phyloP scores from a whole-genome alignment of 192 early-diverging fungal species.

The Coemansia sp. region DNA sequence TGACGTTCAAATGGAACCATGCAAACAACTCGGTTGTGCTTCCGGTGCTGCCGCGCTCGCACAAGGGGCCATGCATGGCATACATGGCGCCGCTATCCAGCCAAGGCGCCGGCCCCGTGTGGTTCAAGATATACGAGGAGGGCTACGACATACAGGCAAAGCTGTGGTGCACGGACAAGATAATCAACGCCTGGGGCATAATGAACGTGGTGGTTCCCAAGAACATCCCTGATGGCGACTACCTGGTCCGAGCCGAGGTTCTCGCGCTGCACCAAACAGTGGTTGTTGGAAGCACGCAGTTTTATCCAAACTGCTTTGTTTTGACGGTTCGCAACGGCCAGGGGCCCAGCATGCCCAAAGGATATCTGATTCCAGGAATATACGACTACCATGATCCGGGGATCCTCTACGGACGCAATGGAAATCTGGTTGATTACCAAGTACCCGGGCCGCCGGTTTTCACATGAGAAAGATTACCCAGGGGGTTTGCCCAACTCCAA shows the following conservation, averaged over 20 bases:
- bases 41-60: conserved; percentile 18
- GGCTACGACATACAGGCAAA: conserved; percentile 1
- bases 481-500: too few relatives aligned
- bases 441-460: conserved; percentile 20
- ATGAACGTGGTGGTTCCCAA: conserved; percentile 17
- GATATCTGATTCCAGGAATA: conserved; percentile 21
- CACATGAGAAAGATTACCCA: too few relatives aligned
- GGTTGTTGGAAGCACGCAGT: conserved; percentile 16
- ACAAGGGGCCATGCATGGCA: conserved; percentile 22
- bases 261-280: conserved; percentile 26
- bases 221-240: conserved; percentile 20
- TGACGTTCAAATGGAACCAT: conserved; percentile 17
- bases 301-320: conserved; percentile 30
- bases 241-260: conserved; percentile 27
- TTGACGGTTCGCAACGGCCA: conserved; percentile 11
- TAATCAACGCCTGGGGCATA: conserved; percentile 17
- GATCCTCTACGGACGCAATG: conserved; percentile 12
- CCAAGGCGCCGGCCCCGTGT: conserved; percentile 10
- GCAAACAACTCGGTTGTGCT: conserved; percentile 1
- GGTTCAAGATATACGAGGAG: conserved; percentile 32
- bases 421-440: background rate
- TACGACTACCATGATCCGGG: conserved; percentile 19
- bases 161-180: conserved; percentile 21
- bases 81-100: conserved; percentile 16
- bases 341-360: background rate